Base-by-base conservation (phyloP, 768 basidiomycete species). In the Auricularia heimuer region DNA sequence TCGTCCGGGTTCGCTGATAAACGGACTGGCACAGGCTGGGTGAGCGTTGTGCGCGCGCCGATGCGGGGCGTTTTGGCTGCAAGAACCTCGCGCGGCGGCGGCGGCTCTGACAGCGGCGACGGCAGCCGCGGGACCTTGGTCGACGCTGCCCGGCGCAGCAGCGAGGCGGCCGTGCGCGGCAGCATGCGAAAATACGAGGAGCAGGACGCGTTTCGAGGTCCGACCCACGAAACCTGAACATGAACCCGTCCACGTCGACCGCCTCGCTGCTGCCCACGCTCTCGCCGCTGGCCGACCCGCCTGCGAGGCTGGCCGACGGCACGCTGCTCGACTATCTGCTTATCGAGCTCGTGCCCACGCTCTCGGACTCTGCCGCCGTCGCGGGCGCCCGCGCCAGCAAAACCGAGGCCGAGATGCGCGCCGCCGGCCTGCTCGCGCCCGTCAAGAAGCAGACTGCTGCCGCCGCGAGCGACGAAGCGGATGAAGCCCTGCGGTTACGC, bases 241-340 rank as follows among this genome's bases (percentile, higher is more conserved):
- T 51, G 47, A 51, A 51, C 47, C 47, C 47, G 47, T 51, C 47
- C 18, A 51, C 74, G 3, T 67, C 67, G 29, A 68, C 67, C 21
- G 64, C 72, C 63, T 70, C 6, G 62, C 68, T 1, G 63, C 71
- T 60, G 34, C 67, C 71, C 8, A 73, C 69, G 36, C 77, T 89
- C 3, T 75, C 82, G n/a, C 72, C 79, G 1, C 78, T 90, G 16
- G 83, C 88, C 1, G 88, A 91, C 66, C 85, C 87, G 1, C 85
- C 87, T 33, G 72, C 73, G 10, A 80, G 80, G 35, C 78, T 84
- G 51, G 79, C 90, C 64, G 89, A 92, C 70, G 84, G 77, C 61
- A 82, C 85, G 7, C 85, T 79, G 3, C 86, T 90, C 84, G 91
- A 93, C 70, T 95, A 94, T 76, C 86, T 98, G 71, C 77, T 94